Percentiles rank a stretch among this genome's conserved stretches.
These are phyloP conservation scores for Torulaspora maleeae DNA, from an alignment of 805 yeast species.

Conservation along the genomic window DNA sequence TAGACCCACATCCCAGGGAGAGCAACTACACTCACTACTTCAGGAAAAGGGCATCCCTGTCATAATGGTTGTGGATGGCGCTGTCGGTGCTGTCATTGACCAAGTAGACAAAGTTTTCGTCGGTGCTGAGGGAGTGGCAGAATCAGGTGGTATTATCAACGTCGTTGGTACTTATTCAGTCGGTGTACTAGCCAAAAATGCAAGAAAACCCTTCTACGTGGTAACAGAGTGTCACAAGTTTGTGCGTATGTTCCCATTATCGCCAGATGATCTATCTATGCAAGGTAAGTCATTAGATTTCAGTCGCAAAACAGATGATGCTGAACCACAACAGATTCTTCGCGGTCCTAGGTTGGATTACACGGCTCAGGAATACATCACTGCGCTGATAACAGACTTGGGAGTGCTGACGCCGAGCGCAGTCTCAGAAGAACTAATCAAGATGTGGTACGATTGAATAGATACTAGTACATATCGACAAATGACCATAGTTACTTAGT, in stretches of 20 bases:
- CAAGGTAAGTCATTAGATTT: conserved; percentile 47
- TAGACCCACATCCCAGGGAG: conserved; percentile 75
- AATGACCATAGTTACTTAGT: background rate
- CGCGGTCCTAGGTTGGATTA: conserved; percentile 71
- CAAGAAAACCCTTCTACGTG: conserved; percentile 90
- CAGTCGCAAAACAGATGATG: conserved; percentile 25
- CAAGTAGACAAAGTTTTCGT: conserved; percentile 89
- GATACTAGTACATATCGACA: background rate
- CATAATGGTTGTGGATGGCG: conserved; percentile 81
- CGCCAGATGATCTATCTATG: conserved; percentile 85
- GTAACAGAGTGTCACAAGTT: conserved; percentile 94
- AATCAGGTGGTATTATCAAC: conserved; percentile 96
- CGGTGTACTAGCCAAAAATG: conserved; percentile 84
- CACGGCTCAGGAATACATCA: conserved; percentile 92
- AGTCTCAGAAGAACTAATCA: conserved; percentile 95
- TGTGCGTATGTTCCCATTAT: conserved; percentile 90
- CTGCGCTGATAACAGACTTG: conserved; percentile 91
- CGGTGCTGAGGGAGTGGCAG: conserved; percentile 99
- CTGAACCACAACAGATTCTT: conserved; percentile 32
- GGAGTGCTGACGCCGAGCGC: conserved; percentile 98
- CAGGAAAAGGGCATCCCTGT: conserved; percentile 77
- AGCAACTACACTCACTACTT: conserved; percentile 62
- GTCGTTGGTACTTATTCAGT: conserved; percentile 93
- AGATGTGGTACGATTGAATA: conserved; percentile 88
- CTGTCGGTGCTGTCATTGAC: conserved; percentile 88